phyloP scores from a whole-genome alignment of 176 grass and related monocot species.

The Aegilops umbellulata region DNA sequence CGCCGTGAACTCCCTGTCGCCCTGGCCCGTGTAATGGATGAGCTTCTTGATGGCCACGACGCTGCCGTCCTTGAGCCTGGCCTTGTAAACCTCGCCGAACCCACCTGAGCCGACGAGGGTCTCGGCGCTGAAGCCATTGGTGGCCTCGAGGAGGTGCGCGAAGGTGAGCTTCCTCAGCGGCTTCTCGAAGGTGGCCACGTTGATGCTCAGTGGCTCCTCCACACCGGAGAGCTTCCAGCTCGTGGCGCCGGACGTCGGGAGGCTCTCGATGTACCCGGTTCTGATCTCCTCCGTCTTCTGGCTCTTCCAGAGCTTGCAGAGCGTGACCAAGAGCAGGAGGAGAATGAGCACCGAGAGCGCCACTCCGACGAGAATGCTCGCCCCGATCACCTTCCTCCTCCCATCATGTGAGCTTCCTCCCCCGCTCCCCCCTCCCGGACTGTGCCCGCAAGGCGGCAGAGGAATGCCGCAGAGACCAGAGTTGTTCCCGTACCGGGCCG shows the following conservation, averaged over 20 bases:
- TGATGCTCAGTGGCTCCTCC: constrained; percentile 85
- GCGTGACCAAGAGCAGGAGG: constrained; percentile 45
- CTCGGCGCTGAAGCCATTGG: constrained; percentile 83
- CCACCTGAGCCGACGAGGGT: constrained; percentile 86
- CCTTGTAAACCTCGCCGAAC: constrained; percentile 97
- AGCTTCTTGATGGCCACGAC: constrained; percentile 96
- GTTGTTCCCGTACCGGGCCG: constrained; percentile 77
- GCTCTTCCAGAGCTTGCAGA: constrained; percentile 74
- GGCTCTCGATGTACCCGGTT: constrained; percentile 67
- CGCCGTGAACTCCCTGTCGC: constrained; percentile 86
- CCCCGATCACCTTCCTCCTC: constrained; percentile 49
- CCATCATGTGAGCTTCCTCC: neutral
- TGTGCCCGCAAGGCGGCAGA: constrained; percentile 51
- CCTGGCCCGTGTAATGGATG: constrained; percentile 88
- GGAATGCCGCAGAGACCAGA: constrained; percentile 80
- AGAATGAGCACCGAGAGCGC: constrained; percentile 60
- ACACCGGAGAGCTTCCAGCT: constrained; percentile 89
- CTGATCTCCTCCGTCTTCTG: constrained; percentile 56
- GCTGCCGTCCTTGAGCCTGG: constrained; percentile 76
- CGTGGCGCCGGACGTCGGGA: constrained; percentile 51
- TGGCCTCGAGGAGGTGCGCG: constrained; percentile 91
- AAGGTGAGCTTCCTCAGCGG: constrained; percentile 90
- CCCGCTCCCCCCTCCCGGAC: neutral
- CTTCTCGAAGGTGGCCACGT: constrained; percentile 94
- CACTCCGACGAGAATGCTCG: constrained; percentile 69